phyloP scores from a whole-genome alignment of 148 eudicot genomes.

The Oxyria digyna region DNA sequence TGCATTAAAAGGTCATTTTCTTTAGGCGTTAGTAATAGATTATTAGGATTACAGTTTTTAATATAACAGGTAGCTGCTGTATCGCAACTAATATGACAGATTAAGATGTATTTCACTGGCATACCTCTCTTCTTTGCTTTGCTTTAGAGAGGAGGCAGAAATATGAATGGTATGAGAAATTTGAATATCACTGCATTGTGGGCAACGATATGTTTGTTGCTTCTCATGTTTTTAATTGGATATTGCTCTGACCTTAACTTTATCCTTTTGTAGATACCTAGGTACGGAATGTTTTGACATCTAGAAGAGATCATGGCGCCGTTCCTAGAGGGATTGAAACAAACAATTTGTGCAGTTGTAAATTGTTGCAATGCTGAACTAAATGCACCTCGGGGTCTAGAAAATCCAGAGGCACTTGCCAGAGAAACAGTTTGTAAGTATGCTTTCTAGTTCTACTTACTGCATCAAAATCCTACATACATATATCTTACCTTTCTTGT shows the following conservation, averaged over 20 bases:
- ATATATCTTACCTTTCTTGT: background rate
- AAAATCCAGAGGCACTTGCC: constrained; percentile 21
- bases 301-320: constrained; percentile 28
- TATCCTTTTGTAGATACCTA: constrained; percentile 7
- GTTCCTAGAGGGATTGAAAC: constrained; percentile 33
- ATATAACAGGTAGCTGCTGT: no score
- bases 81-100: background rate
- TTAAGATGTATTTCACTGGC: background rate
- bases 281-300: constrained; percentile 24
- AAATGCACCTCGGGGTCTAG: constrained; percentile 15
- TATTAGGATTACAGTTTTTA: no score
- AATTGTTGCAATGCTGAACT: constrained; percentile 31
- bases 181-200: background rate
- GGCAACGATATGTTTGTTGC: background rate
- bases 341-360: constrained; percentile 14
- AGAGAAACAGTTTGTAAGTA: constrained; percentile 25
- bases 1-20: no score
- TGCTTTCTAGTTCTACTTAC: background rate
- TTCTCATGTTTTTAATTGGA: background rate
- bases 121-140: background rate
- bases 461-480: background rate
- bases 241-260: background rate
- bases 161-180: background rate
- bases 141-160: background rate
- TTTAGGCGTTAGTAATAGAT: no score